Conservation (phyloP, 2,329 filamentous ascomycete species). For the Fusarium newnesense region DNA sequence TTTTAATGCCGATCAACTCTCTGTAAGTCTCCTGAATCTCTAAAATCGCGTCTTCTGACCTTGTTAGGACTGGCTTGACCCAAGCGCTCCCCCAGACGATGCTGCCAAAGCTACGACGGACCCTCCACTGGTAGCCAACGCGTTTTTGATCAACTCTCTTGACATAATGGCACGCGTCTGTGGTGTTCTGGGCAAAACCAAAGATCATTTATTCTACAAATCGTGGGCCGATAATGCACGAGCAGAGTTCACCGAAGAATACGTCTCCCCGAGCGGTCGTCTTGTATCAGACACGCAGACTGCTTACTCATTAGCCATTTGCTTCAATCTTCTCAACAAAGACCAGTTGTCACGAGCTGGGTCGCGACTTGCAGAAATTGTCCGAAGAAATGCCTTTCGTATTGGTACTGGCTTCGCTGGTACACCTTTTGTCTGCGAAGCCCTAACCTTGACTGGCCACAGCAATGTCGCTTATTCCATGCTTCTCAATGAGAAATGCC, state of each 20-base stretch:
- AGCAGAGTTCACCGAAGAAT: constrained; percentile 28
- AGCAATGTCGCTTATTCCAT: constrained; percentile 49
- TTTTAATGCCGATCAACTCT: constrained; percentile 31
- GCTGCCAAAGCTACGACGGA: constrained; percentile 54
- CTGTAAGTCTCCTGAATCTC: neutral
- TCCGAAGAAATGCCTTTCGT: constrained; percentile 30
- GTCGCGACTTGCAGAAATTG: constrained; percentile 24
- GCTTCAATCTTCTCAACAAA: constrained; percentile 27
- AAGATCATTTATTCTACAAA: constrained; percentile 16
- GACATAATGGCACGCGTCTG: constrained; percentile 51
- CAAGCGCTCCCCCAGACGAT: constrained; percentile 53
- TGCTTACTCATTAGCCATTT: constrained; percentile 37
- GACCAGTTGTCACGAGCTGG: constrained; percentile 22
- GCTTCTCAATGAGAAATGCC: constrained; percentile 49
- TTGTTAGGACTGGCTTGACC: constrained; percentile 61
- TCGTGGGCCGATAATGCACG: constrained; percentile 25
- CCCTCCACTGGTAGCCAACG: constrained; percentile 56
- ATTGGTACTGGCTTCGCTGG: constrained; percentile 50
- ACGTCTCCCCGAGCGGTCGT: constrained; percentile 38
- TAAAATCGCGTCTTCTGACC: neutral
- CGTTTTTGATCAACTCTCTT: constrained; percentile 58
- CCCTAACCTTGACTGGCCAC: constrained; percentile 26
- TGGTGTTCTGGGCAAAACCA: constrained; percentile 43
- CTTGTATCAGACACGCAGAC: constrained; percentile 40
- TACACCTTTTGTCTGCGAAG: constrained; percentile 49